These are phyloP conservation scores for Eragrostis tef DNA, from an alignment of 202 grass and related monocot genomes.

Conservation along the genomic window DNA sequence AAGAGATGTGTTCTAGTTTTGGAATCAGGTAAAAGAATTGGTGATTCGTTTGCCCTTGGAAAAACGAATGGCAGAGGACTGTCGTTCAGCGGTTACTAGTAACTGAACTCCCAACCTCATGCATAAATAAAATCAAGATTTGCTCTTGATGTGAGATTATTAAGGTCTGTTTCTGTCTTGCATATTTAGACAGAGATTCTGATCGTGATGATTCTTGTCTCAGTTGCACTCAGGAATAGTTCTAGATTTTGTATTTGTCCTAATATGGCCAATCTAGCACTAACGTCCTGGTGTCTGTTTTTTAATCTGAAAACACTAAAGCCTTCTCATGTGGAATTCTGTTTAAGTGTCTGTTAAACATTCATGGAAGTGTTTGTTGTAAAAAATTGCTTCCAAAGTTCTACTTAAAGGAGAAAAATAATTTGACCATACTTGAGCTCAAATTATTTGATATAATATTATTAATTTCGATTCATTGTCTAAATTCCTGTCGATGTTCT, in stretches of 20 bases:
- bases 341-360: not conserved
- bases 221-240: not conserved
- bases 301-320: constrained; percentile 5
- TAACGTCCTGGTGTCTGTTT: not conserved
- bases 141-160: constrained; percentile 12
- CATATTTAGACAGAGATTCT: constrained; percentile 4
- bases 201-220: constrained; percentile 8
- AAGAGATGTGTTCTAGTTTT: constrained; percentile 34
- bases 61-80: constrained; percentile 24
- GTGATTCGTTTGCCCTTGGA: not conserved
- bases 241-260: not conserved
- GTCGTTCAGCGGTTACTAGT: constrained; percentile 17
- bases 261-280: not conserved
- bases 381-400: constrained; percentile 1
- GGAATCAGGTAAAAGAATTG: constrained; percentile 39
- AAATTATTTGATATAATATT: not conserved
- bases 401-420: constrained; percentile 19
- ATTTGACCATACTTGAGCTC: constrained; percentile 1
- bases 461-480: not conserved
- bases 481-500: not conserved
- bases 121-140: not conserved
- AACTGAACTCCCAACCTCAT: not conserved
- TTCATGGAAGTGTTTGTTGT: constrained; percentile 2
- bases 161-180: not conserved
- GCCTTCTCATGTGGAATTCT: constrained; percentile 32